phyloP scores from a whole-genome alignment of 345 rosid species.

The Ceriops zippeliana region DNA sequence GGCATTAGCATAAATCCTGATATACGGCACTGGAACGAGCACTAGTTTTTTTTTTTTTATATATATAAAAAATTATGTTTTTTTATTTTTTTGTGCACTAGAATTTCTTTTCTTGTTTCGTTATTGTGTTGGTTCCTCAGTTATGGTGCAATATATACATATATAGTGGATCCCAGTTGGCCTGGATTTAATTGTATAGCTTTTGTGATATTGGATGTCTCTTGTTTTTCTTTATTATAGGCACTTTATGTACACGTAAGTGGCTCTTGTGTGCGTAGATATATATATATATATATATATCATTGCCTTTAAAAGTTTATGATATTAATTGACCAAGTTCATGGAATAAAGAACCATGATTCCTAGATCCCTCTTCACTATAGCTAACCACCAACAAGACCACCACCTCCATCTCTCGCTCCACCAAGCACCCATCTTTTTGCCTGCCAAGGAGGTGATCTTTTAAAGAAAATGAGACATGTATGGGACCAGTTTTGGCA shows the following conservation, averaged over 20 bases:
- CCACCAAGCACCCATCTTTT: constrained; percentile 19
- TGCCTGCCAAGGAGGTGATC: neutral
- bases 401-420: constrained; percentile 30
- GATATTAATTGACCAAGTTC: constrained; percentile 8
- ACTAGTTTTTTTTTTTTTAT: too few relatives aligned
- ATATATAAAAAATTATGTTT: too few relatives aligned
- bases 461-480: neutral
- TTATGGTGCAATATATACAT: too few relatives aligned
- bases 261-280: neutral
- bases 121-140: too few relatives aligned
- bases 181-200: too few relatives aligned
- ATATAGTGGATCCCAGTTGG: too few relatives aligned
- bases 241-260: too few relatives aligned
- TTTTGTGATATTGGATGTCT: neutral
- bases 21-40: too few relatives aligned
- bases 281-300: neutral
- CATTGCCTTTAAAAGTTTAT: neutral
- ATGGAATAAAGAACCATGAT: constrained; percentile 22
- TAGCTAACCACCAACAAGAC: constrained; percentile 29
- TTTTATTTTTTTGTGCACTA: too few relatives aligned
- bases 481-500: neutral
- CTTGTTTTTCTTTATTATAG: neutral
- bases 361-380: constrained; percentile 17
- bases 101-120: too few relatives aligned
- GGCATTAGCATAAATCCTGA: too few relatives aligned